Percentiles rank a stretch among this genome's conserved stretches.
Conservation (phyloP, 2,329 filamentous ascomycete species). For the Plenodomus tracheiphilus region DNA sequence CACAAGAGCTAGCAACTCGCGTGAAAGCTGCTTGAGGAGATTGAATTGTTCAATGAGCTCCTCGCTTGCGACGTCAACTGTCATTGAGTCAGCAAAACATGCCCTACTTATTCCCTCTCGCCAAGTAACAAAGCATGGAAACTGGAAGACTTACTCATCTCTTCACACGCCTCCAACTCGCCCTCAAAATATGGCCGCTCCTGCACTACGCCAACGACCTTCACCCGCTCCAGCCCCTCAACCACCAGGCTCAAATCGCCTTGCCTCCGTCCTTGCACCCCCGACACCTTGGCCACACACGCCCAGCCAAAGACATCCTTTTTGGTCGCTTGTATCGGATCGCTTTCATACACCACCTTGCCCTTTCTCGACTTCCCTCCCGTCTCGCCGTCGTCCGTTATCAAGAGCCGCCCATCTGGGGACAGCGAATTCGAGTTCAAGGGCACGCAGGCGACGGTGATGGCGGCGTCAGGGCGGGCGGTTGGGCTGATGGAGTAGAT, state of each 20-base stretch:
- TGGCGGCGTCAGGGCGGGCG: conserved; percentile 64
- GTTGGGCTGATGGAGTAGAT: conserved; percentile 77
- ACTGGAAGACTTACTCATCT: conserved; percentile 59
- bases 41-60: conserved; percentile 72
- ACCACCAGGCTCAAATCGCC: conserved; percentile 79
- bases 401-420: conserved; percentile 71
- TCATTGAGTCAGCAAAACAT: conserved; percentile 9
- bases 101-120: neutral
- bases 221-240: conserved; percentile 79
- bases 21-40: conserved; percentile 79
- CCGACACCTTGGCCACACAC: conserved; percentile 62
- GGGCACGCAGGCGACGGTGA: conserved; percentile 87
- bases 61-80: conserved; percentile 42
- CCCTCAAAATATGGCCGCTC: conserved; percentile 87
- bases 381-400: conserved; percentile 58
- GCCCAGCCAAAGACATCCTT: conserved; percentile 80
- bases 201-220: conserved; percentile 72
- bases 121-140: too few relatives aligned
- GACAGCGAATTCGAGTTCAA: conserved; percentile 75
- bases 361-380: conserved; percentile 38
- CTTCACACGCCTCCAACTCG: conserved; percentile 71
- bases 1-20: conserved; percentile 83
- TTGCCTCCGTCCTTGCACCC: conserved; percentile 52
- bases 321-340: conserved; percentile 49
- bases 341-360: conserved; percentile 51